These are phyloP conservation scores for Jaltomata sinuosa DNA, from an alignment of 257 asterid genomes.

Conservation along the genomic window DNA sequence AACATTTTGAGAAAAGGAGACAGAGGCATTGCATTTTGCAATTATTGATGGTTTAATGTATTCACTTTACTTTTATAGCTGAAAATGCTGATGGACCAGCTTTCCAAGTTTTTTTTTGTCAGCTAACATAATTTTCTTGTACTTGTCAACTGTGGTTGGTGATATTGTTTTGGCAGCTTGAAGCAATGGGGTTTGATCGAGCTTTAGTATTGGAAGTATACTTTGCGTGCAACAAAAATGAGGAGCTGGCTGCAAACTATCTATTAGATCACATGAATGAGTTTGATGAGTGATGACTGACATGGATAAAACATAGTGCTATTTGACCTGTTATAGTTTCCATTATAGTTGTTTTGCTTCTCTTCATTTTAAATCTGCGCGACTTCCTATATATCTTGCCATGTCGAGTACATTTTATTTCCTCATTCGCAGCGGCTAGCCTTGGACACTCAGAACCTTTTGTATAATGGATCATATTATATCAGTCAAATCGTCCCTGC, in stretches of 20 bases:
- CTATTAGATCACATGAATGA: conserved; percentile 79
- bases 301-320: background rate
- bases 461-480: background rate
- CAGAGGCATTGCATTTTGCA: background rate
- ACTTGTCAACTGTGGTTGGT: background rate
- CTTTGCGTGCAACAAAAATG: conserved; percentile 92
- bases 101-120: background rate
- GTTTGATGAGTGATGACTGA: conserved; percentile 67
- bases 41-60: background rate
- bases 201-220: conserved; percentile 76
- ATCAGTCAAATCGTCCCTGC: background rate
- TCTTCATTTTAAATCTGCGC: background rate
- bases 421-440: background rate
- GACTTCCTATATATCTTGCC: background rate
- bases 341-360: background rate
- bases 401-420: background rate
- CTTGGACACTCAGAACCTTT: background rate
- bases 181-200: conserved; percentile 85
- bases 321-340: background rate
- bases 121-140: background rate
- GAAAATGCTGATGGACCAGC: background rate
- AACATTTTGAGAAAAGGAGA: background rate
- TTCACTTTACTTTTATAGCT: background rate
- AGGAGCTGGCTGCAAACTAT: conserved; percentile 89
- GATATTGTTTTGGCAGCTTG: conserved; percentile 54